These are phyloP conservation scores for Trichosanthes cucumerina DNA, from an alignment of 306 rosid genomes.

Conservation along the genomic window DNA sequence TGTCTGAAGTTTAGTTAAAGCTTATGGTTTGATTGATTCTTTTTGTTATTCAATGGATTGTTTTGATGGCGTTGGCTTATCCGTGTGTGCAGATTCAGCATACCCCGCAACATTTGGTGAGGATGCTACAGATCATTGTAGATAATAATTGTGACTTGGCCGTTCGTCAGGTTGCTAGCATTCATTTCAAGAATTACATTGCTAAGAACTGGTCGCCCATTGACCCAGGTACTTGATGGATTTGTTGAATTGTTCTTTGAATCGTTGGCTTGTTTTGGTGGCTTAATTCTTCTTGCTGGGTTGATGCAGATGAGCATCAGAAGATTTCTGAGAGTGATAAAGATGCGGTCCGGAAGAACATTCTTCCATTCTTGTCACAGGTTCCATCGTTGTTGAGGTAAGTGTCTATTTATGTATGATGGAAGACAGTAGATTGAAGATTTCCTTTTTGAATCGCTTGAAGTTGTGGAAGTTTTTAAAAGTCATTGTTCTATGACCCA, in stretches of 20 bases:
- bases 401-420: neutral
- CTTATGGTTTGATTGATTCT: neutral
- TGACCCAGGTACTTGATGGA: conserved; percentile 47
- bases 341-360: conserved; percentile 65
- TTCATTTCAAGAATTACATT: conserved; percentile 91
- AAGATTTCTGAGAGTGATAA: conserved; percentile 71
- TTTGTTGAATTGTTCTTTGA: conserved; percentile 4
- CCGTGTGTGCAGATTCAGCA: conserved; percentile 56
- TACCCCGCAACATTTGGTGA: conserved; percentile 90
- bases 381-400: conserved; percentile 91
- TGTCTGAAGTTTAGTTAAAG: neutral
- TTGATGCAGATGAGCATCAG: conserved; percentile 52
- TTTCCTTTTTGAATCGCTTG: neutral
- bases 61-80: neutral
- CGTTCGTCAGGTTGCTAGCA: conserved; percentile 92
- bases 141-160: conserved; percentile 71
- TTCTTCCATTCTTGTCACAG: conserved; percentile 70
- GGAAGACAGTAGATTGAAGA: neutral
- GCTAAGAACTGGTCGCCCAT: conserved; percentile 84
- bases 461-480: neutral
- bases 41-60: neutral
- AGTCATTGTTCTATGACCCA: neutral
- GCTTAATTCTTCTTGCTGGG: conserved; percentile 12
- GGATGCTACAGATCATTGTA: conserved; percentile 78
- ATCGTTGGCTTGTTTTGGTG: conserved; percentile 7